Percentiles rank a stretch among this genome's conserved stretches.
These are phyloP conservation scores for Cladosporium colombiae DNA, from an alignment of 2,329 filamentous ascomycete genomes.

Conservation along the genomic window DNA sequence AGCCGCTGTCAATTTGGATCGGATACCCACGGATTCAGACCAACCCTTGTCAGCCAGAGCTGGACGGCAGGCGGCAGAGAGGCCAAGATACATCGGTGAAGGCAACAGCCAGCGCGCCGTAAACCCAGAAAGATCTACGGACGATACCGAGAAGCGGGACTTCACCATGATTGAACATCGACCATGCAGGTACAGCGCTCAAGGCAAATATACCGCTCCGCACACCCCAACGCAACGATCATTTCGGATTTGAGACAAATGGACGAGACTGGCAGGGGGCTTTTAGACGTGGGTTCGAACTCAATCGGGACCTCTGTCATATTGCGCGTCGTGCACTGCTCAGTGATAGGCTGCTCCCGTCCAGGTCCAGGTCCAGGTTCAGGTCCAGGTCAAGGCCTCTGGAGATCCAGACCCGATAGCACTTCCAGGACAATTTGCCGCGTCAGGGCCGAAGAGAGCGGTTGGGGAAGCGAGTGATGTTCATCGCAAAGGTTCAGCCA, in stretches of 20 bases:
- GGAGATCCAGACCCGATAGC: neutral
- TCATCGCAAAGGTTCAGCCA: constrained; percentile 1
- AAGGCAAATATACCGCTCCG: constrained; percentile 11
- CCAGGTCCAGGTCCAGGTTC: neutral
- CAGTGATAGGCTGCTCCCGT: neutral
- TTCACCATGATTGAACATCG: neutral
- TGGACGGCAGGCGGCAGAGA: neutral
- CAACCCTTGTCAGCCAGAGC: constrained; percentile 3
- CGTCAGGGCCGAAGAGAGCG: neutral
- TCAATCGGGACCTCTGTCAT: constrained; percentile 8
- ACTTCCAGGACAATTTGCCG: neutral
- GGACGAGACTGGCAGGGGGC: constrained; percentile 1
- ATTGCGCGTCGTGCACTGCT: constrained; percentile 13
- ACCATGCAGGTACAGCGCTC: constrained; percentile 1
- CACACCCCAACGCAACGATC: neutral
- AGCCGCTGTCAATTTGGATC: neutral
- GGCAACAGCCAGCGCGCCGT: neutral
- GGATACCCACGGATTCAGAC: neutral
- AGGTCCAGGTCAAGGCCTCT: neutral
- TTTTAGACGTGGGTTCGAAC: neutral
- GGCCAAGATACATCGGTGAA: constrained; percentile 1
- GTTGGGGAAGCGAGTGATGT: neutral
- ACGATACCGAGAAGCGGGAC: neutral
- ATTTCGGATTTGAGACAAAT: neutral
- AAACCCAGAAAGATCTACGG: neutral